Evolutionary conservation across 176 grass and related monocot genomes (phyloP).

Genomic region (Bromus sterilis): DNA sequence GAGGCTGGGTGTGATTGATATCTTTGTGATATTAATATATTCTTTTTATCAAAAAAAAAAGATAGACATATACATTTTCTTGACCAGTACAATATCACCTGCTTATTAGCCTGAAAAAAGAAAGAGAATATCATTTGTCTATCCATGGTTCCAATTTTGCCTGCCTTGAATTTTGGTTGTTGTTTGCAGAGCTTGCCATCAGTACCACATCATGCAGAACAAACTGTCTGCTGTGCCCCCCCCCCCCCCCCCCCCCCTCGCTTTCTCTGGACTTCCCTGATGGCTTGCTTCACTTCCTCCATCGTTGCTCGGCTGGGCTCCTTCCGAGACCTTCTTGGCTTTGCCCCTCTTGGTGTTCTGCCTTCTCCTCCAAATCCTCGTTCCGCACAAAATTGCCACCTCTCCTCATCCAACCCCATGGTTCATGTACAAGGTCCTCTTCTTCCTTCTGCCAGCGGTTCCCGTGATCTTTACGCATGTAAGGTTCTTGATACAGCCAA

Average conservation of each 20-base stretch:
- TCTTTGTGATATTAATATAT: too few relatives aligned
- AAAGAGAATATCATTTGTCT: too few relatives aligned
- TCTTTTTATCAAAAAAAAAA: too few relatives aligned
- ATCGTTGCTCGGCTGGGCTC: background rate
- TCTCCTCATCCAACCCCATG: background rate
- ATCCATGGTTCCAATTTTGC: too few relatives aligned
- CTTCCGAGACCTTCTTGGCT: background rate
- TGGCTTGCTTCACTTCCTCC: background rate
- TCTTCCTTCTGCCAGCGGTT: background rate
- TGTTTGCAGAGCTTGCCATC: too few relatives aligned
- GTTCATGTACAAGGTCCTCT: background rate
- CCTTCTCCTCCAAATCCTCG: background rate
- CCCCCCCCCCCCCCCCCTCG: background rate
- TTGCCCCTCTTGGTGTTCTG: background rate
- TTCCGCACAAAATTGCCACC: background rate
- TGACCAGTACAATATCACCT: too few relatives aligned
- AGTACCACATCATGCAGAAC: too few relatives aligned
- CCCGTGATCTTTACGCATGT: background rate
- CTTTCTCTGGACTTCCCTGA: background rate
- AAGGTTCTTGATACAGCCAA: constrained; percentile 1
- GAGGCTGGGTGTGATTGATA: too few relatives aligned
- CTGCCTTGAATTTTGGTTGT: too few relatives aligned
- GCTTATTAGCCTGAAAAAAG: too few relatives aligned
- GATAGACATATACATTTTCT: too few relatives aligned
- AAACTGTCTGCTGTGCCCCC: background rate